Conservation (phyloP, 768 basidiomycete genomes). For the Auriscalpium microsporum region DNA sequence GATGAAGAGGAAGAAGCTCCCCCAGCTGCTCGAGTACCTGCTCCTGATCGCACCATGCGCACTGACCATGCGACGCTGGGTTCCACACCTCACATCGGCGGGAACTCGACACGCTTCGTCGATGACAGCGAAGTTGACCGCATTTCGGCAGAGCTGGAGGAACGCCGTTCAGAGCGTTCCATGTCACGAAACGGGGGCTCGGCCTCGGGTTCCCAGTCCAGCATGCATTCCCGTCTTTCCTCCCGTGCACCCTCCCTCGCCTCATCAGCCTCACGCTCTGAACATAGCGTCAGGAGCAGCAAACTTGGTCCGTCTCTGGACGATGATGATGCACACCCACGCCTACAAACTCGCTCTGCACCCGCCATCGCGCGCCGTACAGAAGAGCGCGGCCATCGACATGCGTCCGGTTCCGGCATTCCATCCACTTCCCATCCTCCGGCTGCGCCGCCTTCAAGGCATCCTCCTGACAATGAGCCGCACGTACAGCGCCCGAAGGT, state of each 20-base stretch:
- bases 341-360: not conserved
- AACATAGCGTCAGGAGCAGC: not conserved
- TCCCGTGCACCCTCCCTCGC: constrained; percentile 9
- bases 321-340: too few species aligned
- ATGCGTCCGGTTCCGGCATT: not conserved
- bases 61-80: constrained; percentile 49
- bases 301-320: not conserved
- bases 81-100: constrained; percentile 24
- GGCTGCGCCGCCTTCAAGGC: constrained; percentile 7
- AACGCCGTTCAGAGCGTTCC: constrained; percentile 47
- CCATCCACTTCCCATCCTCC: constrained; percentile 1
- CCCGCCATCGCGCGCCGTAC: not conserved
- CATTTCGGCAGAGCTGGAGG: constrained; percentile 59
- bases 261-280: constrained; percentile 7
- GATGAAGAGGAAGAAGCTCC: constrained; percentile 18
- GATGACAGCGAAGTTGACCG: constrained; percentile 51
- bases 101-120: constrained; percentile 34
- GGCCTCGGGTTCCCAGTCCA: constrained; percentile 10
- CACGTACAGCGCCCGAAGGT: not conserved
- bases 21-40: constrained; percentile 7
- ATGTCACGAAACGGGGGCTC: constrained; percentile 9
- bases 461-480: not conserved
- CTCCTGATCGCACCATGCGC: constrained; percentile 38
- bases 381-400: not conserved
- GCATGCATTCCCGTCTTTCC: constrained; percentile 5